phyloP scores from a whole-genome alignment of 148 eudicot species.

The Spergularia marina region DNA sequence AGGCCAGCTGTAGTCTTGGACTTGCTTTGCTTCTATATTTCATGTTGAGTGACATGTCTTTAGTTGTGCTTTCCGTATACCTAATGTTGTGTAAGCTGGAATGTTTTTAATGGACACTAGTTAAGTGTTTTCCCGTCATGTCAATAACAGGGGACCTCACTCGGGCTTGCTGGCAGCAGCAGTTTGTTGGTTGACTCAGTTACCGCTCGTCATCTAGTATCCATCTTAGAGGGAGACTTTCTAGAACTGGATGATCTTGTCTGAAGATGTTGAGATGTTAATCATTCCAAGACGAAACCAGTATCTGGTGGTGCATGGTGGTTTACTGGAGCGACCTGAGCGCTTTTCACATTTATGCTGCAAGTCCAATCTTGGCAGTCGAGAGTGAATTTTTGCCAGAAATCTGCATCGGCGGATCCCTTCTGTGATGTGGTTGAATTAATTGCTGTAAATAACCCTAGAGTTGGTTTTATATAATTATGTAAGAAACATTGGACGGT shows the following conservation, averaged over 20 bases:
- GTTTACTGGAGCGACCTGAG: not conserved
- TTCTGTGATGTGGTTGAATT: not conserved
- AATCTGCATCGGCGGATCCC: not conserved
- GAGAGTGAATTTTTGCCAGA: not conserved
- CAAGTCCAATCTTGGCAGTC: not conserved
- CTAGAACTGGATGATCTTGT: constrained; percentile 49
- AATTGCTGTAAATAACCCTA: not conserved
- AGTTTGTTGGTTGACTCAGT: constrained; percentile 14
- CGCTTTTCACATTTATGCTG: constrained; percentile 10
- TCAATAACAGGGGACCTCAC: constrained; percentile 30
- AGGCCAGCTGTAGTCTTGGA: not conserved
- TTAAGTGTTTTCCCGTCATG: not conserved
- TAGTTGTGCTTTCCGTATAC: not conserved
- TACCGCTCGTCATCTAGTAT: constrained; percentile 19
- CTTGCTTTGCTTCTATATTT: not conserved
- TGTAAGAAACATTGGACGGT: constrained; percentile 1
- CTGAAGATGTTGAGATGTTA: constrained; percentile 8
- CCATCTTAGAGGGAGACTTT: constrained; percentile 39
- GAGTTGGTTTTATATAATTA: not conserved
- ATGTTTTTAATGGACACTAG: not conserved
- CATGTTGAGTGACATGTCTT: not conserved
- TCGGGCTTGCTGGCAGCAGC: constrained; percentile 18
- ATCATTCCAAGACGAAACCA: not conserved
- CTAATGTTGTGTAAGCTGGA: too few species aligned
- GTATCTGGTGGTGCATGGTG: constrained; percentile 4